Evolutionary conservation across 2,329 filamentous ascomycete genomes (phyloP).

Genomic region (Penicillium sp.): DNA sequence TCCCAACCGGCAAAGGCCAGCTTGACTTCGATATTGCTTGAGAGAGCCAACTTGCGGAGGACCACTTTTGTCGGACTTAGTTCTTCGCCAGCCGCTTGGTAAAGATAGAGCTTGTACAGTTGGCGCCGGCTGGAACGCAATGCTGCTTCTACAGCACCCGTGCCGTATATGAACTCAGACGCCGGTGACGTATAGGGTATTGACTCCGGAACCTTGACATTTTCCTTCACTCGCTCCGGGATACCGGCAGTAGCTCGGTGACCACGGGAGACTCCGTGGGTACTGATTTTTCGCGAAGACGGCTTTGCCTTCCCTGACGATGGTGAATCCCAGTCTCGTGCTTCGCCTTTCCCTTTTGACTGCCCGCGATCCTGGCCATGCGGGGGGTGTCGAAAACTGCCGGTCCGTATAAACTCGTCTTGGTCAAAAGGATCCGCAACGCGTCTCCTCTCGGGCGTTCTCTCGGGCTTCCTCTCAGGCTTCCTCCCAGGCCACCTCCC

Average conservation of each 20-base stretch:
- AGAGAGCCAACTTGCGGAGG: conserved; percentile 39
- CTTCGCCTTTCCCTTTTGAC: conserved; percentile 2
- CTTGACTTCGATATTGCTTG: conserved; percentile 51
- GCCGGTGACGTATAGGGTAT: conserved; percentile 75
- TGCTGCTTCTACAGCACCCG: conserved; percentile 73
- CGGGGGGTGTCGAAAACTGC: conserved; percentile 27
- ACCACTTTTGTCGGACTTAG: conserved; percentile 38
- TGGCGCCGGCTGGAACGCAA: conserved; percentile 65
- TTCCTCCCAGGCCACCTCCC: not conserved
- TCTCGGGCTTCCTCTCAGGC: not conserved
- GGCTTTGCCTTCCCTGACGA: not conserved
- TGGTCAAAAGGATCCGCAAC: conserved; percentile 22
- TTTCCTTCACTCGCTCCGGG: conserved; percentile 32
- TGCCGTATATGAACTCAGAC: conserved; percentile 87
- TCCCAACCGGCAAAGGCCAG: conserved; percentile 60
- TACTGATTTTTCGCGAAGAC: not conserved
- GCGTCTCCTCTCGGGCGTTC: not conserved
- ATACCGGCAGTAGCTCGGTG: conserved; percentile 22
- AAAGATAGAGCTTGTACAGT: conserved; percentile 80
- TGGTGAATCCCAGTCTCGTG: not conserved
- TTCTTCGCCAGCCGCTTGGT: conserved; percentile 54
- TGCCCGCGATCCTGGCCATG: conserved; percentile 15
- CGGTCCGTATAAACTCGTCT: conserved; percentile 31
- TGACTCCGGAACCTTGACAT: conserved; percentile 38
- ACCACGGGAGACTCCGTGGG: conserved; percentile 8